Evolutionary conservation across 768 basidiomycete species (phyloP), one percentile per base, ranked within the genome.

Genomic region (Pleurotus ostreatus): DNA sequence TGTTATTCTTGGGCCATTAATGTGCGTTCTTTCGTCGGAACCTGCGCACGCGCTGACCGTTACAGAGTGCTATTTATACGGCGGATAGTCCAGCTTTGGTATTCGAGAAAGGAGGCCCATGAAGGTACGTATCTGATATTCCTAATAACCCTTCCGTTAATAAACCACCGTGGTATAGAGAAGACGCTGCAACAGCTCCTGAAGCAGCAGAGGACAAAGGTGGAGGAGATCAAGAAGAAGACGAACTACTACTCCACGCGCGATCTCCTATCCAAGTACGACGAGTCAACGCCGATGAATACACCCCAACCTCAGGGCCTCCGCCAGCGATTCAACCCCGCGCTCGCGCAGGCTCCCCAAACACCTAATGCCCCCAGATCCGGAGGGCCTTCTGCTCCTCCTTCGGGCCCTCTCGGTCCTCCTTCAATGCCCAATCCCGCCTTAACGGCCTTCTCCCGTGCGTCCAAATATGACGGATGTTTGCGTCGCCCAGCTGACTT

Each of bases 191-290:
- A 87, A 55, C 69, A 70, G 1, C 74, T 94, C 3, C 78, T 89
- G 65, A 88, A 86, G 65, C 77, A 88, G 64, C 93, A 95, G 60
- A 86, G 91, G 16, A 77, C 79, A 20, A 94, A 91, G 65, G 82
- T 99, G 38, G 94, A 96, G 60, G 95, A 97, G 62, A 92, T 98
- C 62, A 99, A 99, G 79, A 93, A 94, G 75, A 94, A 91, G 68
- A 98, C 95, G 1, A 96, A 98, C 62, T 99, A 92, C 70, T 92
- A 99, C 67, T 84, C 83, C 9, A 99, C 94, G 25, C 86, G 90
- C 52, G 92, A 88, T 62, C 78, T 99, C 45, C 77, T 99, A 15
- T 93, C 96, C 67, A 84, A 85, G 56, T 98, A 97, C 63, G 96
- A 96, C 60, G 90, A 89, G 38, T 64, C 72, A 4, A 57, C 72